Evolutionary conservation across 202 grass and related monocot species (phyloP).

Genomic region (Saccharum hybrid): DNA sequence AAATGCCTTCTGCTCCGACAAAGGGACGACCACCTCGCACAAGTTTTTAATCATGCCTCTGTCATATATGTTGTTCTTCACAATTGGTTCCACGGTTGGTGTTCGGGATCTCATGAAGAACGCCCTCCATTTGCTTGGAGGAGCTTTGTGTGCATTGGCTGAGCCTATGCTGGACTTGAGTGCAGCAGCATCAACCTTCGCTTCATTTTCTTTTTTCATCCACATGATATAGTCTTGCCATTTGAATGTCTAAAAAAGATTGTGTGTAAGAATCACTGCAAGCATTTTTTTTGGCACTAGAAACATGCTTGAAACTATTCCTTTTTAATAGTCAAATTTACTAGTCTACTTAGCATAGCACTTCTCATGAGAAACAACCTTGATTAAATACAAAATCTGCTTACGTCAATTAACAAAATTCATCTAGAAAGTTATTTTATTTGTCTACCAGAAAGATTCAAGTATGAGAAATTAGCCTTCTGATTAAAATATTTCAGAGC

Average conservation of each 20-base stretch:
- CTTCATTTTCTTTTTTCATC: slow-evolving; percentile 80
- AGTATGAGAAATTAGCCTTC: not conserved
- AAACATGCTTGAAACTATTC: slow-evolving; percentile 26
- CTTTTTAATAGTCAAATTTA: not conserved
- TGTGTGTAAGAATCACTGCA: not conserved
- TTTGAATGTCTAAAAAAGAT: slow-evolving; percentile 80
- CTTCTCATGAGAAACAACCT: slow-evolving; percentile 5
- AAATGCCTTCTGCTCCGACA: slow-evolving; percentile 70
- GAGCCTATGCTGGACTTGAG: slow-evolving; percentile 56
- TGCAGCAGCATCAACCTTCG: slow-evolving; percentile 57
- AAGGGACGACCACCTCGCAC: slow-evolving; percentile 78
- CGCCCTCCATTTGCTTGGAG: slow-evolving; percentile 72
- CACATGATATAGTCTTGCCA: slow-evolving; percentile 97
- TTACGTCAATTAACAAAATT: not conserved
- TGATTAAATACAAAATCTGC: not conserved
- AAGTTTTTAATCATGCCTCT: slow-evolving; percentile 72
- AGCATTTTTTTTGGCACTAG: not conserved
- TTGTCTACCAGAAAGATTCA: not conserved
- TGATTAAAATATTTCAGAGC: not conserved
- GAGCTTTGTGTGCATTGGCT: slow-evolving; percentile 34
- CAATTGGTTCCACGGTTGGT: slow-evolving; percentile 50
- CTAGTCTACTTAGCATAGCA: not conserved
- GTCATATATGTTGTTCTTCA: slow-evolving; percentile 85
- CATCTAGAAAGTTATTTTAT: slow-evolving; percentile 5
- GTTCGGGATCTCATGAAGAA: slow-evolving; percentile 59